Evolutionary conservation across 2,329 filamentous ascomycete genomes (phyloP), one percentile per base, ranked within the genome.

Genomic region (Ceratocystis cacaofunesta): DNA sequence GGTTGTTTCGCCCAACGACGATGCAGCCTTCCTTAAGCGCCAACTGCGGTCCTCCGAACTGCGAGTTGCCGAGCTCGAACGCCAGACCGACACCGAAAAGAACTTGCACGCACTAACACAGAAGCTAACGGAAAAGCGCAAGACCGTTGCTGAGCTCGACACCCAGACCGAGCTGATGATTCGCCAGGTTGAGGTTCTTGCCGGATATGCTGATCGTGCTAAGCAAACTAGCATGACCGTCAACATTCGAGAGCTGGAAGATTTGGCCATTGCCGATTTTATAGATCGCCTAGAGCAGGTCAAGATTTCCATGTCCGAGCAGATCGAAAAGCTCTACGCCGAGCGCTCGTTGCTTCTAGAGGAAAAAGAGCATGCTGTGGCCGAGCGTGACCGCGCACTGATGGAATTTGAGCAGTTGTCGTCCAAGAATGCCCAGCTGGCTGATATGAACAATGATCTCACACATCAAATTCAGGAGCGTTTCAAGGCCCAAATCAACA

Each of bases 141-240:
- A 95, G 71, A 97, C 94, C 0, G 94, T 99, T 74, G 92, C 92
- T 5, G 89, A 95, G 19, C 79, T 97, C 63, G 92, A 97, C 73
- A 92, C 92, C 0, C 90, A 96, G 75, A 90, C 91, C 62, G 92
- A 97, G 75, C 92, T 97, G 74, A 92, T 96, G 76, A 89, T 97
- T 71, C 87, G 89, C 50, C 91, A 97, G 74, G 79, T 97, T 19
- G 90, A 95, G 72, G 87, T 92, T 46, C 82, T 96, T 71, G 92
- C 90, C 3, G 90, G 92, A 58, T 92, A 94, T 72, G 85, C 96
- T 22, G 88, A 92, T 72, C 85, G 84, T 63, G 91, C 90, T 65
- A 96, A 96, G 76, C 86, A 90, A 69, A 88, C 83, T 60, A 89
- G 88, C 72, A 85, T 87, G 64, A 86, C 90, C 5, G 79, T 97